phyloP scores from a whole-genome alignment of 305 asterid genomes.

The Fraxinus angustifolia region DNA sequence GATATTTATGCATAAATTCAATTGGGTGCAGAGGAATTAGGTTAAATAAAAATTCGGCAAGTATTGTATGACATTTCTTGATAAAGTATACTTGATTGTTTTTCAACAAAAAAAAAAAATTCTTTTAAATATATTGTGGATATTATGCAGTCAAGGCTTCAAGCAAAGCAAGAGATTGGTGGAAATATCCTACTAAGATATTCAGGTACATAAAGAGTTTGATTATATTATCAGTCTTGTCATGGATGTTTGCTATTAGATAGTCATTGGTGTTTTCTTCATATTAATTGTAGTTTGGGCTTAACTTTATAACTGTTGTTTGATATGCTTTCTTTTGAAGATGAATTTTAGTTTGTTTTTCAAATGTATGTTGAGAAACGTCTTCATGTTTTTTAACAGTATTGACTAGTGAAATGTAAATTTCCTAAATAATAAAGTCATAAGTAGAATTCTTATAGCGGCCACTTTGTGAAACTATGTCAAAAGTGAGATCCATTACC shows the following conservation, averaged over 20 bases:
- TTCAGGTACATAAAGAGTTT: constrained; percentile 48
- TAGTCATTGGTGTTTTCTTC: background rate
- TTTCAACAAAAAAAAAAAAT: background rate
- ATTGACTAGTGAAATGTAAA: background rate
- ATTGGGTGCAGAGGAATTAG: background rate
- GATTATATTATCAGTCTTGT: background rate
- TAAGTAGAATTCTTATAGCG: background rate
- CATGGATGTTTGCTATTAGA: background rate
- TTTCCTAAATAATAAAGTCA: background rate
- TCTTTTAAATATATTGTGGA: constrained; percentile 14
- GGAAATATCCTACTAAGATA: constrained; percentile 67
- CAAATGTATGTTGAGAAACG: background rate
- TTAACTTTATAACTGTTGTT: background rate
- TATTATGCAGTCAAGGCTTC: constrained; percentile 79
- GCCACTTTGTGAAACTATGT: background rate
- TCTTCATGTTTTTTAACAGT: background rate
- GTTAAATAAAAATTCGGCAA: background rate
- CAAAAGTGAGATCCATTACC: background rate
- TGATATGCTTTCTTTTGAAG: background rate
- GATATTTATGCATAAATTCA: background rate
- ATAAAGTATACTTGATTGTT: constrained; percentile 3
- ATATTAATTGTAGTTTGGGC: background rate
- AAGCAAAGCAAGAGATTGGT: constrained; percentile 93
- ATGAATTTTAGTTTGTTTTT: background rate
- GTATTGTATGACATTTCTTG: background rate